These are phyloP conservation scores for Ceratobasidium sp. DNA, from an alignment of 1,284 basidiomycete species.

Conservation along the genomic window DNA sequence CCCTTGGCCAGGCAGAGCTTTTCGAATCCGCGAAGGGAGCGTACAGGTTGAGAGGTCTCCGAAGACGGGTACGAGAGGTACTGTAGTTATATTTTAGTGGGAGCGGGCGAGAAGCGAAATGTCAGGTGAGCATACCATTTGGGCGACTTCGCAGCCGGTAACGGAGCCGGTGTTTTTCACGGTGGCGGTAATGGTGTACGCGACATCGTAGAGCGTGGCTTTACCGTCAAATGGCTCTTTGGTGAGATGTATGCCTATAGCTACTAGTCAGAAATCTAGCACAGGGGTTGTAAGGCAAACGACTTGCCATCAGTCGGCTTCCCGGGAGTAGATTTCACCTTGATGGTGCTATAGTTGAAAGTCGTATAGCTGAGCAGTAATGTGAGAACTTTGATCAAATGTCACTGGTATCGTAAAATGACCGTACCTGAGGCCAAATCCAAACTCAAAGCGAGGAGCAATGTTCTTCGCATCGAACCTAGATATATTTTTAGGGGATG, in stretches of 20 bases:
- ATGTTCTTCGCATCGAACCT: slow-evolving; percentile 52
- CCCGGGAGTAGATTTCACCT: slow-evolving; percentile 41
- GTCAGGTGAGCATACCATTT: slow-evolving; percentile 1
- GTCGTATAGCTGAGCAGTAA: slow-evolving; percentile 53
- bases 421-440: slow-evolving; percentile 60
- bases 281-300: no score
- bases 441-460: slow-evolving; percentile 57
- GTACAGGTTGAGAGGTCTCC: slow-evolving; percentile 19
- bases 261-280: background rate
- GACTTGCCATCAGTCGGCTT: background rate
- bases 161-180: slow-evolving; percentile 29
- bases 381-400: slow-evolving; percentile 57
- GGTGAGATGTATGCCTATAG: slow-evolving; percentile 1
- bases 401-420: slow-evolving; percentile 53
- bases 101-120: background rate
- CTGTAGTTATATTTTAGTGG: background rate
- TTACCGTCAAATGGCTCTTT: slow-evolving; percentile 24
- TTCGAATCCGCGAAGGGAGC: slow-evolving; percentile 36
- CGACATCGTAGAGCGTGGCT: slow-evolving; percentile 35
- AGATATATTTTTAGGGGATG: background rate
- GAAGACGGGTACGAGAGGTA: slow-evolving; percentile 29
- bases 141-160: slow-evolving; percentile 20
- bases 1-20: slow-evolving; percentile 31
- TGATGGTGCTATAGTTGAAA: slow-evolving; percentile 54
- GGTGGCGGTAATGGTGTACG: slow-evolving; percentile 14